Evolutionary conservation across 2,329 filamentous ascomycete genomes (phyloP), one percentile per base, ranked within the genome.

Genomic region (Coniella lustricola): DNA sequence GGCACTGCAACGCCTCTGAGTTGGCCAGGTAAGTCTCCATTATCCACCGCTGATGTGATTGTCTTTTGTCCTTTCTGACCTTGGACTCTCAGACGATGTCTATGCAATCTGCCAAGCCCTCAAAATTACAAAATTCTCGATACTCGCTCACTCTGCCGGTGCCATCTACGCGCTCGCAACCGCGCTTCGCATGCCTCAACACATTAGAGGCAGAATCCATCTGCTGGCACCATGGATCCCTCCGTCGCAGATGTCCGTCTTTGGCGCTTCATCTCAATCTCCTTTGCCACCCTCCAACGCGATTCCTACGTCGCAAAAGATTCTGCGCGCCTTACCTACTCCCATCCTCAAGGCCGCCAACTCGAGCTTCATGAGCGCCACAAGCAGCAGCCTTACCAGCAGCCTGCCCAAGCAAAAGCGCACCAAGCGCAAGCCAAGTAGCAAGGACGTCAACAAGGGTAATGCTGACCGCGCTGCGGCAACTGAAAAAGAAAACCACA

Each of bases 161-260:
- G 91, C 93, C n/a, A 95, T 98, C 45, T 98, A 98, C 62, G 93
- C 93, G 2, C 77, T 98, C 16, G 93, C 93, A 0, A 97, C 93
- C 0, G 93, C 93, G 0, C 74, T 98, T 38, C 87, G 93, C 38
- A 95, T 98, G 79, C 93, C 93, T 3, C 90, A 96, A 59, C 88
- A 96, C 61, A 94, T 98, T 53, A 85, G 90, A 5, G 93, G 93
- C 17, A 85, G 89, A 46, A 93, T 98, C 48, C 93, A 98, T 65
- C 79, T 98, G 2, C 76, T 98, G 8, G 91, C 93, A 1, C 93
- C 93, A 0, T 96, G 90, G 93, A 97, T 98, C 40, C 93, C 93
- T 1, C 93, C 93, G 0, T 97, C 89, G 4, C 90, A 95, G 63
- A 85, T 95, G 74, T 90, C 83, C 46, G 82, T 85, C 16, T 84